Conservation (phyloP, 1,139 yeast genomes). For the Protomyces inouyei region DNA sequence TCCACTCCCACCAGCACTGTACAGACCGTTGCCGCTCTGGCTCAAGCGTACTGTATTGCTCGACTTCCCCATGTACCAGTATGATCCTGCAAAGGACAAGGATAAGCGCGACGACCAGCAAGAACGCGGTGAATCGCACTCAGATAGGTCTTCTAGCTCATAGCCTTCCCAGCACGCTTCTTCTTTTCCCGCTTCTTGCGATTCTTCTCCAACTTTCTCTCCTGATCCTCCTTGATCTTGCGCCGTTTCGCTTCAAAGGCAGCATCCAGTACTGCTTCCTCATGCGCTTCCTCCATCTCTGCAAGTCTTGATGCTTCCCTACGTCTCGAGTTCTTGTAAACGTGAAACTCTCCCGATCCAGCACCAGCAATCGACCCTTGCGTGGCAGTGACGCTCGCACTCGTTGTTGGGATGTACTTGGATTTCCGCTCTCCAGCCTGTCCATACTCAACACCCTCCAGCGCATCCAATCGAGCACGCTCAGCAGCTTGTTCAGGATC, state of each 20-base stretch:
- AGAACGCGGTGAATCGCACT: conserved; percentile 10
- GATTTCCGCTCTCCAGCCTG: not conserved
- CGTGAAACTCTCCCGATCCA: conserved; percentile 43
- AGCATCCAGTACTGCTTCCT: conserved; percentile 32
- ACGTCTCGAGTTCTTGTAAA: conserved; percentile 40
- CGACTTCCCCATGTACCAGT: conserved; percentile 21
- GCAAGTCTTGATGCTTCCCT: conserved; percentile 38
- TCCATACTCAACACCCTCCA: not conserved
- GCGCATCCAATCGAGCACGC: not conserved
- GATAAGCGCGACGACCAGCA: conserved; percentile 2
- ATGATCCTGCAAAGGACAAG: conserved; percentile 18
- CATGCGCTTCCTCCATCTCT: conserved; percentile 35
- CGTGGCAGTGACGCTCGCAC: conserved; percentile 34
- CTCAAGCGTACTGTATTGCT: conserved; percentile 13
- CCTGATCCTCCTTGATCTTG: conserved; percentile 25
- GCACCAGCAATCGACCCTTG: conserved; percentile 43
- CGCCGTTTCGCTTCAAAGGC: conserved; percentile 36
- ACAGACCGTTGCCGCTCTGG: conserved; percentile 13
- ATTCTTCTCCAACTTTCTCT: conserved; percentile 37
- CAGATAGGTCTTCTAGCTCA: not conserved
- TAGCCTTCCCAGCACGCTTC: not conserved
- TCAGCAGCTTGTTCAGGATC: not conserved
- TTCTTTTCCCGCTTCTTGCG: conserved; percentile 32
- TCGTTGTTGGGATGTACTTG: conserved; percentile 31
- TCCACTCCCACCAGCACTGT: conserved; percentile 15